These are phyloP conservation scores for Lasiosphaeria hispida DNA, from an alignment of 495 filamentous ascomycete genomes.

Conservation along the genomic window DNA sequence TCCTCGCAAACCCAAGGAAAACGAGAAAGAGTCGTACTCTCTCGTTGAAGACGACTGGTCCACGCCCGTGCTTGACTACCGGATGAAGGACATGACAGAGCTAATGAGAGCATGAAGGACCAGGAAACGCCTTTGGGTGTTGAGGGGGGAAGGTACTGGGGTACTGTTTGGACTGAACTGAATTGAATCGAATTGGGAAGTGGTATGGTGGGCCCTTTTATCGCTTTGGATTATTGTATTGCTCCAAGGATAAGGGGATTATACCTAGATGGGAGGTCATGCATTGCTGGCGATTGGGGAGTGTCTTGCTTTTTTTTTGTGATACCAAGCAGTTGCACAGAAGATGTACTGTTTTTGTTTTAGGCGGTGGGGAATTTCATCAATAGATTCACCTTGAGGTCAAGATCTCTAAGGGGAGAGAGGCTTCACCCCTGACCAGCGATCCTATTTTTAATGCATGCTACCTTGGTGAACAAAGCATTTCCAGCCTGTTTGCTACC, in stretches of 20 bases:
- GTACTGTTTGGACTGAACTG: background rate
- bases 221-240: no score
- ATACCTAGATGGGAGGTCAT: no score
- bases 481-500: no score
- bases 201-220: no score
- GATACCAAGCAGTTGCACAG: constrained; percentile 3
- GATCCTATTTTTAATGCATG: no score
- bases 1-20: constrained; percentile 53
- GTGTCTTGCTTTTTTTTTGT: constrained; percentile 2
- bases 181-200: no score
- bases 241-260: no score
- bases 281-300: constrained; percentile 1
- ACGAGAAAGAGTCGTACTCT: constrained; percentile 53
- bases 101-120: constrained; percentile 35
- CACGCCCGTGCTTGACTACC: constrained; percentile 54
- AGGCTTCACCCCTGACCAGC: no score
- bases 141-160: background rate
- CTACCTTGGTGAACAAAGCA: no score
- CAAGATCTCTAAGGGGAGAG: no score
- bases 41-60: constrained; percentile 58
- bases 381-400: no score
- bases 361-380: background rate
- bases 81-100: constrained; percentile 54
- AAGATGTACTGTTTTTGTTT: background rate
- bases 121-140: background rate